phyloP scores from a whole-genome alignment of 2,329 filamentous ascomycete species.

The Botryosphaeria dothidea region DNA sequence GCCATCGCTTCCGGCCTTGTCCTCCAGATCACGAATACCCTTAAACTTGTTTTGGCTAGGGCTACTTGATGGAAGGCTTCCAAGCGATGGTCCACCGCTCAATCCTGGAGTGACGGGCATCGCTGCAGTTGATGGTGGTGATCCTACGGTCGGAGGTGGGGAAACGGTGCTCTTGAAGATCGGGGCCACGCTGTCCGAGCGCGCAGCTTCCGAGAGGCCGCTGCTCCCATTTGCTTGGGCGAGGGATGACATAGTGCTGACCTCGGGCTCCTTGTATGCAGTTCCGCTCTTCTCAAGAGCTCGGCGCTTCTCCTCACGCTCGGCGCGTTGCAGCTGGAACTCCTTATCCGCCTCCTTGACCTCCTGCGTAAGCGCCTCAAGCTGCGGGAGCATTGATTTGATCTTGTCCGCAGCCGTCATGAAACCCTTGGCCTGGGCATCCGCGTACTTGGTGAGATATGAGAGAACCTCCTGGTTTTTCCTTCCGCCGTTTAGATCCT shows the following conservation, averaged over 20 bases:
- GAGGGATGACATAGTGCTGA: slow-evolving; percentile 24
- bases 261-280: slow-evolving; percentile 35
- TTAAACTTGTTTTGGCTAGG: slow-evolving; percentile 65
- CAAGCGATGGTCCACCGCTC: slow-evolving; percentile 27
- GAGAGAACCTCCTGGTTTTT: slow-evolving; percentile 97
- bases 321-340: slow-evolving; percentile 91
- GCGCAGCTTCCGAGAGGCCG: background rate
- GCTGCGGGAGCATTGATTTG: slow-evolving; percentile 80
- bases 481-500: slow-evolving; percentile 96
- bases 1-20: slow-evolving; percentile 59
- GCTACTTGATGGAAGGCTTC: slow-evolving; percentile 33
- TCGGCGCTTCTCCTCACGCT: slow-evolving; percentile 90
- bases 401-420: slow-evolving; percentile 82
- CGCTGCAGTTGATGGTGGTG: slow-evolving; percentile 24
- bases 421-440: slow-evolving; percentile 83
- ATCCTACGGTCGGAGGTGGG: slow-evolving; percentile 25
- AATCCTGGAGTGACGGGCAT: slow-evolving; percentile 22
- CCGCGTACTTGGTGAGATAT: slow-evolving; percentile 90
- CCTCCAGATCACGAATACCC: slow-evolving; percentile 88
- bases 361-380: slow-evolving; percentile 84
- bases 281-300: slow-evolving; percentile 83
- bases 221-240: slow-evolving; percentile 26
- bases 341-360: slow-evolving; percentile 95
- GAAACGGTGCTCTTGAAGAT: slow-evolving; percentile 37
- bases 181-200: slow-evolving; percentile 30